Evolutionary conservation across 306 rosid species (phyloP).

Genomic region (Adenanthera pavonina): DNA sequence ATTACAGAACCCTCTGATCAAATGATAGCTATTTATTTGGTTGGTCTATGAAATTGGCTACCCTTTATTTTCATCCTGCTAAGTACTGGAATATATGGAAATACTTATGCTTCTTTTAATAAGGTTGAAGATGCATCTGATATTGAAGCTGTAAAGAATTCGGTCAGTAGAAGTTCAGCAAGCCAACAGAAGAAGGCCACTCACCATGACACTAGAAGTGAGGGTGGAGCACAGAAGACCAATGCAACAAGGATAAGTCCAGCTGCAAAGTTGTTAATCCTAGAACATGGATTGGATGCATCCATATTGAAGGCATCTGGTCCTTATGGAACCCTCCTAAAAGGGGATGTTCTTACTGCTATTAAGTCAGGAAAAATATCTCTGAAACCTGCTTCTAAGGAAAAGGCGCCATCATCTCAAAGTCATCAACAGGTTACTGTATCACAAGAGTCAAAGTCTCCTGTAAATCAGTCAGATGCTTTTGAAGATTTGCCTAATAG

Average conservation of each 20-base stretch:
- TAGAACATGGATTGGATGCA: slow-evolving; percentile 82
- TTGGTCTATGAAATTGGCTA: slow-evolving; percentile 21
- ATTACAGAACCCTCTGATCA: slow-evolving; percentile 16
- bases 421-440: slow-evolving; percentile 50
- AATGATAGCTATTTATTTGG: slow-evolving; percentile 15
- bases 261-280: slow-evolving; percentile 83
- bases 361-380: slow-evolving; percentile 75
- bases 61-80: slow-evolving; percentile 29
- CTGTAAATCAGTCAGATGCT: slow-evolving; percentile 59
- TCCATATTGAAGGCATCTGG: slow-evolving; percentile 84
- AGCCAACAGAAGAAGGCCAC: slow-evolving; percentile 63
- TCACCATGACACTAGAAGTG: slow-evolving; percentile 49
- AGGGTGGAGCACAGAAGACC: slow-evolving; percentile 49
- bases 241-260: slow-evolving; percentile 77
- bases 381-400: slow-evolving; percentile 64
- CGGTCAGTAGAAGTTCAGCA: slow-evolving; percentile 52
- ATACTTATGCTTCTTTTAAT: slow-evolving; percentile 38
- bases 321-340: slow-evolving; percentile 76
- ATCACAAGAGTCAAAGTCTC: slow-evolving; percentile 55
- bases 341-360: slow-evolving; percentile 91
- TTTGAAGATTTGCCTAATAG: slow-evolving; percentile 90
- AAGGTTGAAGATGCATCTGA: slow-evolving; percentile 91
- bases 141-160: slow-evolving; percentile 73
- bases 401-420: slow-evolving; percentile 60
- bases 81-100: slow-evolving; percentile 41